A percentile compares a stretch with the other conserved stretches of the same genome.
Conservation (phyloP, 2,329 filamentous ascomycete genomes). For the Septoria petroselini region DNA sequence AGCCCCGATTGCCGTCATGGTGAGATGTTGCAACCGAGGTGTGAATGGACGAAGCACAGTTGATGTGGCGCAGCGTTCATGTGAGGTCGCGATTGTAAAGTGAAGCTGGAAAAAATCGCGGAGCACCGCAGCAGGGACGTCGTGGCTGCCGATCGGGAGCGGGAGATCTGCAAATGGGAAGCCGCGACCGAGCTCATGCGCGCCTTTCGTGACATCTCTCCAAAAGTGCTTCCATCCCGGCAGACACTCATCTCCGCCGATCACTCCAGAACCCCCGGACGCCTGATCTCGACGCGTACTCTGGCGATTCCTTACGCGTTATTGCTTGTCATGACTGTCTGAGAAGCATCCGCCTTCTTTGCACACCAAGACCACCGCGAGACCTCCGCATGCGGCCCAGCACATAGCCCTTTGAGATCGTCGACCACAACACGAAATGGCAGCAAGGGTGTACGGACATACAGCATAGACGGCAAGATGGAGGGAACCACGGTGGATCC, state of each 20-base stretch:
- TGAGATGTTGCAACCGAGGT: conserved; percentile 20
- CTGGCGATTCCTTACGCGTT: too few relatives aligned
- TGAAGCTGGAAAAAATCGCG: conserved; percentile 18
- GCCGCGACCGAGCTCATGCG: too few relatives aligned
- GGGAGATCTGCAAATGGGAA: conserved; percentile 5
- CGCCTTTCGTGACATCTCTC: too few relatives aligned
- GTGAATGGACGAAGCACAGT: not conserved
- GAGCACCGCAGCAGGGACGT: not conserved
- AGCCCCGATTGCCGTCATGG: conserved; percentile 85
- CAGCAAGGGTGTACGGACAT: not conserved
- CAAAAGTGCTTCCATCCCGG: too few relatives aligned
- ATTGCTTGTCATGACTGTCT: not conserved
- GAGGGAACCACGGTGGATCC: conserved; percentile 19
- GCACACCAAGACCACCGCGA: conserved; percentile 12
- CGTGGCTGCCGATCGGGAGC: not conserved
- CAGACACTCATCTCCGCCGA: conserved; percentile 6
- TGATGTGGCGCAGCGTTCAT: not conserved
- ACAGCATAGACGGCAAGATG: conserved; percentile 11
- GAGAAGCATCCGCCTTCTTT: not conserved
- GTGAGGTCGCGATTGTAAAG: conserved; percentile 1
- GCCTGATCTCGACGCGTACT: not conserved
- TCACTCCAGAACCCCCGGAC: conserved; percentile 1
- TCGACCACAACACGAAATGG: conserved; percentile 9
- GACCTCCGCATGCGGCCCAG: conserved; percentile 14
- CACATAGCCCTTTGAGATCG: conserved; percentile 1